Conservation (phyloP, 352 stramenopile species). For the Pythium aquatile region DNA sequence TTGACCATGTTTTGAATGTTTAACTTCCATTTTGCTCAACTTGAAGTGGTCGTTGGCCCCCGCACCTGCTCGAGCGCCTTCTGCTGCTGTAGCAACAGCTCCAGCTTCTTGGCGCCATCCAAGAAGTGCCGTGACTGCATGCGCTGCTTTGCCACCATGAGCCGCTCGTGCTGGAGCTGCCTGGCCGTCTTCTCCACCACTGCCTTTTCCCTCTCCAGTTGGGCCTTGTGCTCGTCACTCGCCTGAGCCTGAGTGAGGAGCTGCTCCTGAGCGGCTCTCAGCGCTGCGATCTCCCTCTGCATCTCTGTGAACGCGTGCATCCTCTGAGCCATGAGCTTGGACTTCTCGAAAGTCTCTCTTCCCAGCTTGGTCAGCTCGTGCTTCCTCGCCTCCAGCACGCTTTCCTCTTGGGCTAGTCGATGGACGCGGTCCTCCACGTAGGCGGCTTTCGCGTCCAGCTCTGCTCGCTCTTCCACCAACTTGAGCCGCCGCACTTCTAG, state of each 20-base stretch:
- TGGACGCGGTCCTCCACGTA: conserved; percentile 52
- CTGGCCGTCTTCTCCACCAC: conserved; percentile 48
- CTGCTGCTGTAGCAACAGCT: conserved; percentile 60
- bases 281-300: conserved; percentile 38
- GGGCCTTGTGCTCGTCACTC: conserved; percentile 32
- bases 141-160: conserved; percentile 70
- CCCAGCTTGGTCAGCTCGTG: conserved; percentile 58
- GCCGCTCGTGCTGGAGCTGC: conserved; percentile 66
- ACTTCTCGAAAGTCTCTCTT: conserved; percentile 64
- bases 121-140: conserved; percentile 76
- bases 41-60: conserved; percentile 11
- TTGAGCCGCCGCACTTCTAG: conserved; percentile 52
- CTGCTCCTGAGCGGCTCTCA: conserved; percentile 41
- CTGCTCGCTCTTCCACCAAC: conserved; percentile 58
- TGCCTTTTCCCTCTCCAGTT: conserved; percentile 47
- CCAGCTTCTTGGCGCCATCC: conserved; percentile 61
- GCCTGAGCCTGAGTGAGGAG: conserved; percentile 32
- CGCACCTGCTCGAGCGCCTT: conserved; percentile 25
- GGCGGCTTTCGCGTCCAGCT: conserved; percentile 44
- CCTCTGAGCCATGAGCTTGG: conserved; percentile 39
- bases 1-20: conserved; percentile 2
- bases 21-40: not conserved
- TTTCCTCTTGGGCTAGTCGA: conserved; percentile 49
- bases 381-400: conserved; percentile 42
- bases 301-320: conserved; percentile 36